Evolutionary conservation across 768 basidiomycete genomes (phyloP), one percentile per base, ranked within the genome.

Genomic region (Amanita inopinata): DNA sequence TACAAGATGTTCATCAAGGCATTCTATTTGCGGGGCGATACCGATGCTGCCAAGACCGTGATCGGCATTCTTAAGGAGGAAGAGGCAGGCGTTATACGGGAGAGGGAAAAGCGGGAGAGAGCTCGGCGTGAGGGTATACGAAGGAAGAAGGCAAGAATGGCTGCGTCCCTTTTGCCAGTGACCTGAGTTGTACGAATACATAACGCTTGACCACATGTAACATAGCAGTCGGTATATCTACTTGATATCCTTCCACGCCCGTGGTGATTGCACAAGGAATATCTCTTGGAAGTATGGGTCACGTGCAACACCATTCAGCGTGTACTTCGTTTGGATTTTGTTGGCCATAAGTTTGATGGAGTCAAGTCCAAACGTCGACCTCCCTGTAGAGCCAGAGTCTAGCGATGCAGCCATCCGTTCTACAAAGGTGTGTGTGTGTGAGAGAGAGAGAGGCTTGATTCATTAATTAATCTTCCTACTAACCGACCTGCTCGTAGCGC

Each of bases 1-100:
- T 80, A 80, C 57, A 80, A 70, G 63, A 78, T 78, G 74, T 78
- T 88, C 58, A 73, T 83, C 52, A 76, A 71, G 51, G 77, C 75
- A 10, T 70, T 87, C 48, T 70, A 74, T 54, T 38, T 64, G 31
- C 61, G 76, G 20, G 69, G 69, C 15, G 84, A 89, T 54, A 47
- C 54, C 5, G 56, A 55, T 8, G 76, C 75, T 30, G 80, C 77
- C 18, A 62, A 66, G 53, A 65, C 48, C 33, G 67, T 83, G 15
- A 50, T 79, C 17, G 72, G 67, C 15, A 76, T 83, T 45, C 50
- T 83, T 52, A 75, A 71, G 47, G 65, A 61, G 27, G 70, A 68
- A 47, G 56, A 64, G 48, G 52, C 46, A 3, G 40, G 38, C 27
- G 57, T 50, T n/a, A 41, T 60, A 40, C 44, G 43, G 43, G 55